A percentile compares a stretch with the other conserved stretches of the same genome.
Conservation (phyloP, 139 green algal genomes). For the Closterium sp. region DNA sequence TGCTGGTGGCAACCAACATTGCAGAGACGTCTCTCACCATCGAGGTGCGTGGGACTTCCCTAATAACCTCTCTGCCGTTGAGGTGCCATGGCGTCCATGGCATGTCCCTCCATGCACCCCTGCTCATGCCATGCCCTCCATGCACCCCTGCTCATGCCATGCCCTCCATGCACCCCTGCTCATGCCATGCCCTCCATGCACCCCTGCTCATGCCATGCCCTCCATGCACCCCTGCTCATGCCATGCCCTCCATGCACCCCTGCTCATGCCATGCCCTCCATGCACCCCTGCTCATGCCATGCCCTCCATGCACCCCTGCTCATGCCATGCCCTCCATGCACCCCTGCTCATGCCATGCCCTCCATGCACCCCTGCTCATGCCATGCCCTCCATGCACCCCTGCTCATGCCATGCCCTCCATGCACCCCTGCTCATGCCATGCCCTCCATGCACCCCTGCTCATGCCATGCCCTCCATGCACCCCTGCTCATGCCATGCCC, state of each 20-base stretch:
- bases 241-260: neutral
- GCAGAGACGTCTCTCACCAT: constrained; percentile 98
- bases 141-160: neutral
- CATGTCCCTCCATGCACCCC: neutral
- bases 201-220: neutral
- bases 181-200: neutral
- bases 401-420: neutral
- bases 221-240: too few relatives aligned
- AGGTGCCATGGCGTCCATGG: neutral
- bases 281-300: too few relatives aligned
- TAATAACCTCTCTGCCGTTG: too few relatives aligned
- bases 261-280: too few relatives aligned
- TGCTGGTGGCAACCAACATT: constrained; percentile 96
- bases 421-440: neutral
- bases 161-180: neutral
- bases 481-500: neutral
- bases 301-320: neutral
- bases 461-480: neutral
- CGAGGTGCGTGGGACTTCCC: neutral
- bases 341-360: neutral
- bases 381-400: too few relatives aligned
- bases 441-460: too few relatives aligned
- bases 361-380: neutral
- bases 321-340: too few relatives aligned
- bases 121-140: neutral